phyloP scores from a whole-genome alignment of 495 filamentous ascomycete species.

The Hypoxylon subgilvum region DNA sequence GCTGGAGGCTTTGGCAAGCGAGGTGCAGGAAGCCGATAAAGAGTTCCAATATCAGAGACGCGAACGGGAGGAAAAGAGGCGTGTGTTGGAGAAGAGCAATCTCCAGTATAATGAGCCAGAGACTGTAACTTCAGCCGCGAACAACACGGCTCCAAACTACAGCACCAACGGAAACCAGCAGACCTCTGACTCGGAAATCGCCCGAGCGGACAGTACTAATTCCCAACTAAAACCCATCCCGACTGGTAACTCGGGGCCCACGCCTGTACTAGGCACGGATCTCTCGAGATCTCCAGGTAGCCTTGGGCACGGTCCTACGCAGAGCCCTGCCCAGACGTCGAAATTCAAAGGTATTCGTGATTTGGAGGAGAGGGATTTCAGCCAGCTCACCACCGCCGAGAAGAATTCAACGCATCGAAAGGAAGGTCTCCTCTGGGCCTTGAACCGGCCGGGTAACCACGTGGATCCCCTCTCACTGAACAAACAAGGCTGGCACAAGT shows the following conservation, averaged over 20 bases:
- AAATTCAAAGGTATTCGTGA: conserved; percentile 90
- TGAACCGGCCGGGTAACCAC: conserved; percentile 91
- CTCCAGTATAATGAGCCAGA: conserved; percentile 80
- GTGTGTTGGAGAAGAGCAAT: conserved; percentile 86
- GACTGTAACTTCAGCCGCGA: conserved; percentile 41
- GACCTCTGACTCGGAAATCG: conserved; percentile 68
- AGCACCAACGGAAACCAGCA: conserved; percentile 51
- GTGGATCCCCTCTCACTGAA: conserved; percentile 93
- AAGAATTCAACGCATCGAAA: conserved; percentile 67
- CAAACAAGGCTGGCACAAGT: conserved; percentile 99
- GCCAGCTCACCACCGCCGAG: conserved; percentile 49
- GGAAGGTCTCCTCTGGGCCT: conserved; percentile 92
- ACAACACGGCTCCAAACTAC: conserved; percentile 23
- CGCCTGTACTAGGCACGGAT: conserved; percentile 39
- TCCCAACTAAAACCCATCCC: conserved; percentile 63
- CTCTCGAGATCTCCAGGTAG: conserved; percentile 54
- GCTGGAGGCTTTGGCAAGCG: conserved; percentile 85
- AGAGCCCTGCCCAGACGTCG: conserved; percentile 62
- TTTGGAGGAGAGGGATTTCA: conserved; percentile 78
- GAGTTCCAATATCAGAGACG: conserved; percentile 92
- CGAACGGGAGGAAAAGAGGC: conserved; percentile 90
- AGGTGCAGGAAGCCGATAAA: conserved; percentile 91
- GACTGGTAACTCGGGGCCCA: conserved; percentile 38
- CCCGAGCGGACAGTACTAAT: conserved; percentile 73
- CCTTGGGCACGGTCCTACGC: conserved; percentile 41